Base-by-base conservation (phyloP, 345 rosid genomes). In the Tarenaya hassleriana region DNA sequence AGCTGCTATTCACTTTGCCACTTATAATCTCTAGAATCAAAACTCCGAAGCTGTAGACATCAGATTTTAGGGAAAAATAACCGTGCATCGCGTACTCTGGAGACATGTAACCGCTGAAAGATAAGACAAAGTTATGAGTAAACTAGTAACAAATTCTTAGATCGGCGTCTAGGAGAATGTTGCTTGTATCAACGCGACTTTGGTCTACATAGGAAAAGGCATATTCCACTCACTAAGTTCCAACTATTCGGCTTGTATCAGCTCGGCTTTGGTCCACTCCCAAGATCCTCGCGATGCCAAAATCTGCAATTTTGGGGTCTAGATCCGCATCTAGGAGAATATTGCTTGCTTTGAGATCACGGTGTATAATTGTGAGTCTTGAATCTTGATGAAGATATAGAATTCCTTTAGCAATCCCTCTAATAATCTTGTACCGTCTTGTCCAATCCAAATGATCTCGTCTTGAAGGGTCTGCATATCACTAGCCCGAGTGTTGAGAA, bases 71-170 rank as follows among this genome's bases (percentile, higher is more conserved):
- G 9, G 73, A 76, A 39, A 39, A 66, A 0, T 63, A 60, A 0
- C 75, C 81, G 1, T 41, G 46, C 41, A 62, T 49, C 0, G 69
- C 77, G 49, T 73, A 73, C 42, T 73, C 77, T 1, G 71, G 74
- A 42, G 77, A n/a, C 74, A 69, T 73, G 48, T 73, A 73, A 39
- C 74, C 74, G 24, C 69, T 73, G 37, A 8, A 50, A 43, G 20
- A 37, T 44, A 39, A 8, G 24, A 16, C 29, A 17, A 24, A 2
- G 5, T 24, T 24, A 2, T 24, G 3, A 24, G 5, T 24, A 24
- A 24, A 24, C 2, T 24, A 24, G 3, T 24, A 24, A 24, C 29
- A 24, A 24, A 24, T 2, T 24, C 5, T 24, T 24, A n/a, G n/a
- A n/a, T n/a, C n/a, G n/a, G n/a, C n/a, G n/a, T n/a, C n/a, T n/a